Percentiles rank a stretch among this genome's conserved stretches.
Conservation (phyloP, 352 stramenopile genomes). For the Plasmopara muralis region DNA sequence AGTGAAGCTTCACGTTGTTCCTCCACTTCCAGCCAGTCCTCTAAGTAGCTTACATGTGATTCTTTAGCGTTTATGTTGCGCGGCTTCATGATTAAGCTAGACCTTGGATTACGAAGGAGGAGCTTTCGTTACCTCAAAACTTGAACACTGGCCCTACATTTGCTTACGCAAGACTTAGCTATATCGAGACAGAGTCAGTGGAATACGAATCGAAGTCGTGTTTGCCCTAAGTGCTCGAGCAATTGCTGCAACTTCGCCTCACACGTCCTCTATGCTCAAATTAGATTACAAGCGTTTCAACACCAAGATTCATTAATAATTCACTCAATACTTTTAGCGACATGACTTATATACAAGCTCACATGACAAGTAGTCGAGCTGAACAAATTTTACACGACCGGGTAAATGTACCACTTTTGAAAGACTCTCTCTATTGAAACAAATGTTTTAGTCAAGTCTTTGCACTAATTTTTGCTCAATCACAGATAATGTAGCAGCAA, state of each 20-base stretch:
- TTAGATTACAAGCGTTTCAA: too few species aligned
- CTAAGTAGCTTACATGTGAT: not conserved
- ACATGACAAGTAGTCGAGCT: too few species aligned
- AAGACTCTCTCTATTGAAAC: too few species aligned
- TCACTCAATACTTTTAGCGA: too few species aligned
- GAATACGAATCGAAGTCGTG: constrained; percentile 4
- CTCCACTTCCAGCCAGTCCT: constrained; percentile 2
- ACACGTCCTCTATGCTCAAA: too few species aligned
- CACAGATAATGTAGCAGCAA: too few species aligned
- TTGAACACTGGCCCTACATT: constrained; percentile 11
- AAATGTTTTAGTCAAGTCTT: too few species aligned
- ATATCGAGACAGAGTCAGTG: constrained; percentile 12
- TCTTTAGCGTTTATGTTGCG: not conserved
- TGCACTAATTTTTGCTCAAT: too few species aligned
- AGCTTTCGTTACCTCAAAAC: constrained; percentile 7
- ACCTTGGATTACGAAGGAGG: not conserved
- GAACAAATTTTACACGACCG: too few species aligned
- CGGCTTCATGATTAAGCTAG: constrained; percentile 12
- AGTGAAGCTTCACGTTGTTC: constrained; percentile 16
- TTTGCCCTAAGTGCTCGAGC: constrained; percentile 12
- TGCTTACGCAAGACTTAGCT: not conserved
- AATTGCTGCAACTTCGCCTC: not conserved
- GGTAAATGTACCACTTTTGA: too few species aligned
- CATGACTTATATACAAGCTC: too few species aligned
- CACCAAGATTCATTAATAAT: too few species aligned